A percentile compares a stretch with the other conserved stretches of the same genome.
Conservation (phyloP, 179 eudicot genomes). For the Carnegiea gigantea region DNA sequence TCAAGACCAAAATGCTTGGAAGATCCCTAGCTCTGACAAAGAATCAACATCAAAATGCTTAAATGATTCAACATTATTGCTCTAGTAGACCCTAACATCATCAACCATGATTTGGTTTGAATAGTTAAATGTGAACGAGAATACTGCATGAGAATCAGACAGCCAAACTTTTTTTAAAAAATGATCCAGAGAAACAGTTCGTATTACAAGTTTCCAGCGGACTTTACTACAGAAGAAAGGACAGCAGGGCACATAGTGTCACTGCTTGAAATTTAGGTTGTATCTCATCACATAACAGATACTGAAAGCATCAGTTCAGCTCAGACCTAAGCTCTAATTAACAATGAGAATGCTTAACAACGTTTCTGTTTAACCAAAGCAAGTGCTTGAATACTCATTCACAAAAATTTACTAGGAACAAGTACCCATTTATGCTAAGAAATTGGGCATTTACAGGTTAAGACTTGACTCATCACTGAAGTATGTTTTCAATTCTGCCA, state of each 20-base stretch:
- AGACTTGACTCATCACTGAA: no score
- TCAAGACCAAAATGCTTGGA: not conserved
- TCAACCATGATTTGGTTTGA: not conserved
- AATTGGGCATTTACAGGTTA: not conserved
- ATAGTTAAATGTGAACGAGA: no score
- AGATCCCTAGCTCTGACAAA: not conserved
- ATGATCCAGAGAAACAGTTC: not conserved
- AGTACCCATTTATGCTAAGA: not conserved
- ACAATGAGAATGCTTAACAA: not conserved
- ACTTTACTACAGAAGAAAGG: not conserved
- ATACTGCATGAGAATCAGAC: not conserved
- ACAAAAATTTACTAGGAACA: not conserved
- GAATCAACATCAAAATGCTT: no score
- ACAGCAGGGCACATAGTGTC: not conserved
- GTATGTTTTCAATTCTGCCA: no score
- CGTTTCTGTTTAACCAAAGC: not conserved
- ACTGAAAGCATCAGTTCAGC: not conserved
- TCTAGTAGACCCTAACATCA: not conserved
- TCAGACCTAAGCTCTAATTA: not conserved
- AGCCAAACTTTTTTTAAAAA: not conserved
- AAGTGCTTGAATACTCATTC: not conserved
- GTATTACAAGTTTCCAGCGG: not conserved
- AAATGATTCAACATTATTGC: not conserved
- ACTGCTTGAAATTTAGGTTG: not conserved
- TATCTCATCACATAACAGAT: not conserved